Conservation (phyloP, 768 basidiomycete genomes). For the Termitomyces sp. region DNA sequence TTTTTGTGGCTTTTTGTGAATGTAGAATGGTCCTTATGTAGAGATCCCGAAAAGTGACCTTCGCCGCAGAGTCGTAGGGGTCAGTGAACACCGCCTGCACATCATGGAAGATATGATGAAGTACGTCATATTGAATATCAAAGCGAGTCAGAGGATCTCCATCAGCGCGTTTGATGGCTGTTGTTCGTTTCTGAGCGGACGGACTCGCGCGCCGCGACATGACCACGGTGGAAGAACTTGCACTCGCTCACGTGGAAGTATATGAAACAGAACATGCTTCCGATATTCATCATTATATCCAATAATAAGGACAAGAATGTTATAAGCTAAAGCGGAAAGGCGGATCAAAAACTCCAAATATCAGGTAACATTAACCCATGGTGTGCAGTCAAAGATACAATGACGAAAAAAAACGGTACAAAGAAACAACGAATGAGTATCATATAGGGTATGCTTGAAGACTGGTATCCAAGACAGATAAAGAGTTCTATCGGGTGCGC, state of each 20-base stretch:
- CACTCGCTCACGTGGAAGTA: background rate
- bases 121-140: constrained; percentile 78
- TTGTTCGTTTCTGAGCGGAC: constrained; percentile 31
- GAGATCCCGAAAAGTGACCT: constrained; percentile 60
- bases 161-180: constrained; percentile 51
- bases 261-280: constrained; percentile 1
- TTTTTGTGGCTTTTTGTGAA: constrained; percentile 65
- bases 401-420: constrained; percentile 10
- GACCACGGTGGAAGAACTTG: background rate
- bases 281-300: constrained; percentile 5
- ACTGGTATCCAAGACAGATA: constrained; percentile 5
- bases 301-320: constrained; percentile 9
- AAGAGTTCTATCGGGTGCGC: background rate
- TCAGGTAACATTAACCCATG: constrained; percentile 8
- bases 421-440: background rate
- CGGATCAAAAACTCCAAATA: constrained; percentile 2
- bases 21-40: constrained; percentile 45
- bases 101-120: constrained; percentile 73
- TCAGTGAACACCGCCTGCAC: constrained; percentile 49
- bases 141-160: constrained; percentile 61
- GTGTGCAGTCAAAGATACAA: constrained; percentile 17
- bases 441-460: constrained; percentile 9
- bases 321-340: constrained; percentile 9
- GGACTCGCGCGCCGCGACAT: constrained; percentile 36
- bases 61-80: constrained; percentile 27